Evolutionary conservation across 2,329 filamentous ascomycete genomes (phyloP), one percentile per base, ranked within the genome.

Genomic region (Curvularia verruculosa): DNA sequence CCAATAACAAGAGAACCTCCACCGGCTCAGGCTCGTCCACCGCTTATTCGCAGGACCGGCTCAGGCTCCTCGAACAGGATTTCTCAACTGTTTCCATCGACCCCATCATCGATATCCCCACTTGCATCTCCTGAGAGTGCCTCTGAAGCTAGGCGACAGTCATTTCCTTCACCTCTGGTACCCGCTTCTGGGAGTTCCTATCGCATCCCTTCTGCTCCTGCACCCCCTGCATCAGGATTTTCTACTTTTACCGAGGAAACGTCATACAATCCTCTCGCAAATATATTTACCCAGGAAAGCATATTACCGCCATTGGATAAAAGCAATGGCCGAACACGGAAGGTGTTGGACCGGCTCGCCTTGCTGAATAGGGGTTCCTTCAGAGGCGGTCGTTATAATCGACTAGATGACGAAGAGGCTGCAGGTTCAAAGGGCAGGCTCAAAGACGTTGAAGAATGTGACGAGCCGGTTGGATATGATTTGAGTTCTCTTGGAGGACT

Each of bases 61-160:
- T 74, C 72, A 5, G 68, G 67, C 1, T 64, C 63, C 3, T 75
- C 73, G 19, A 67, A 71, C 44, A 66, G 71, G 45, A 66, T 76
- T 6, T 73, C 73, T n/a, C 71, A 74, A 52, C 64, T 76, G n/a
- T 77, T 75, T 44, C 74, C 72, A 13, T 74, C 74, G 13, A 67
- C 69, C 12, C 69, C 71, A 3, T 58, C 65, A 1, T 74, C 73
- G 19, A 50, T 66, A 21, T 66, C 66, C 0, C 71, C 74, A 3
- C 56, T 63, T 19, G 67, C 58, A 29, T 59, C 70, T 19, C 64
- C 66, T 28, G 46, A 44, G 12, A 61, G 60, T 6, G 54, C 59
- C 24, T 58, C 59, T 19, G 21, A 56, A 3, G 70, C 71, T 36
- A 65, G 66, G 54, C 63, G 70, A 37, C 70, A 65, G 3, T 75